Percentiles rank a stretch among this genome's conserved stretches.
Evolutionary conservation across 176 grass and related monocot species (phyloP).

Genomic region (Themeda triandra): DNA sequence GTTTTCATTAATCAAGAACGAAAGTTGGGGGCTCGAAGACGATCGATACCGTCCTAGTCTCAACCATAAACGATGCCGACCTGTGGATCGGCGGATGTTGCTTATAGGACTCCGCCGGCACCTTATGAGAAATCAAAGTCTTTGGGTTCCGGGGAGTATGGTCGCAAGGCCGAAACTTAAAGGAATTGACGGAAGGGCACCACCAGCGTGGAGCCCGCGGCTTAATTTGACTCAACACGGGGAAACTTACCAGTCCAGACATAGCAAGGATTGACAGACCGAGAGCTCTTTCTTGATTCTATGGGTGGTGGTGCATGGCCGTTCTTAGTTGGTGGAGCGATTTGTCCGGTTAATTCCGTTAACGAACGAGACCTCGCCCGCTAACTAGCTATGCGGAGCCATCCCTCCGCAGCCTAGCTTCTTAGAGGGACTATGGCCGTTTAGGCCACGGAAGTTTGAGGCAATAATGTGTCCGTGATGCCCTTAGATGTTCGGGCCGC

Average conservation of each 20-base stretch:
- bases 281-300: constrained; percentile 37
- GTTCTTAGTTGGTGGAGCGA: constrained; percentile 14
- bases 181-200: no score
- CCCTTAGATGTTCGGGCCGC: no score
- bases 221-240: no score
- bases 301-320: no score
- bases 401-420: no score
- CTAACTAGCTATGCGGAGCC: no score
- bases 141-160: constrained; percentile 72
- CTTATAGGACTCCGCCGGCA: constrained; percentile 58
- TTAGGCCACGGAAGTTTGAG: no score
- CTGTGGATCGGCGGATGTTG: constrained; percentile 70
- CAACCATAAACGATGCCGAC: constrained; percentile 66
- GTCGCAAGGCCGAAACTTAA: no score
- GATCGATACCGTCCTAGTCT: constrained; percentile 63
- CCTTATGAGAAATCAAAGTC: constrained; percentile 90
- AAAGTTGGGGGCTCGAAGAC: constrained; percentile 70
- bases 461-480: no score
- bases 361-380: constrained; percentile 65
- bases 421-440: no score
- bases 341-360: constrained; percentile 68
- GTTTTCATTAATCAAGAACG: constrained; percentile 74
- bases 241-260: no score
- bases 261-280: constrained; percentile 56
- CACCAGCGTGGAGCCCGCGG: no score